Conservation (phyloP, 2,329 filamentous ascomycete genomes). For the Torrubiella hemipterigena region DNA sequence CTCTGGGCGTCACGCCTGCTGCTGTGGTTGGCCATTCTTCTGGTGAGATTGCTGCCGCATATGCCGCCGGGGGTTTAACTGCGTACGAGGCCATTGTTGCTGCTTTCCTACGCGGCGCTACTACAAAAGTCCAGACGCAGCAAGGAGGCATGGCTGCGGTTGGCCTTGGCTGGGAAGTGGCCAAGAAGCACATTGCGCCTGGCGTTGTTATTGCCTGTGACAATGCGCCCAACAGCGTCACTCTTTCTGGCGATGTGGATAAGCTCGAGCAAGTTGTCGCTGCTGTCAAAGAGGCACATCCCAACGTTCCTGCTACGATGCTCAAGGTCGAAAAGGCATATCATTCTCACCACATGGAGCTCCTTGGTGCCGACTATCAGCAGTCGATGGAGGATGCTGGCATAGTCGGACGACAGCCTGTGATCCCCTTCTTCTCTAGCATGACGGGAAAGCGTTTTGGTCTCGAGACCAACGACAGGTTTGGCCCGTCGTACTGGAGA, state of each 20-base stretch:
- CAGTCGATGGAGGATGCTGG: slow-evolving; percentile 6
- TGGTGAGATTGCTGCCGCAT: slow-evolving; percentile 25
- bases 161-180: slow-evolving; percentile 19
- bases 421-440: slow-evolving; percentile 12
- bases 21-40: slow-evolving; percentile 22
- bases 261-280: slow-evolving; percentile 14
- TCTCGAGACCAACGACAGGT: neutral
- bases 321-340: slow-evolving; percentile 28
- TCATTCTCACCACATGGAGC: slow-evolving; percentile 25
- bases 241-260: slow-evolving; percentile 18
- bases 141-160: slow-evolving; percentile 26
- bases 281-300: slow-evolving; percentile 14
- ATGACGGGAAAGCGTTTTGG: slow-evolving; percentile 18
- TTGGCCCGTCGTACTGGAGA: slow-evolving; percentile 15
- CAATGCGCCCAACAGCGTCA: slow-evolving; percentile 23
- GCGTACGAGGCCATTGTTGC: slow-evolving; percentile 16
- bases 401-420: slow-evolving; percentile 8
- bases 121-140: neutral
- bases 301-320: slow-evolving; percentile 16
- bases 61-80: slow-evolving; percentile 8
- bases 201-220: slow-evolving; percentile 21
- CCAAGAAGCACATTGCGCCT: slow-evolving; percentile 13
- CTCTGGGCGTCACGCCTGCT: slow-evolving; percentile 12
- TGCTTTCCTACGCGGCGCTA: neutral
- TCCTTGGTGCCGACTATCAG: slow-evolving; percentile 13